A percentile compares a stretch with the other conserved stretches of the same genome.
These are phyloP conservation scores for Salvia miltiorrhiza DNA, from an alignment of 257 asterid genomes.

Conservation along the genomic window DNA sequence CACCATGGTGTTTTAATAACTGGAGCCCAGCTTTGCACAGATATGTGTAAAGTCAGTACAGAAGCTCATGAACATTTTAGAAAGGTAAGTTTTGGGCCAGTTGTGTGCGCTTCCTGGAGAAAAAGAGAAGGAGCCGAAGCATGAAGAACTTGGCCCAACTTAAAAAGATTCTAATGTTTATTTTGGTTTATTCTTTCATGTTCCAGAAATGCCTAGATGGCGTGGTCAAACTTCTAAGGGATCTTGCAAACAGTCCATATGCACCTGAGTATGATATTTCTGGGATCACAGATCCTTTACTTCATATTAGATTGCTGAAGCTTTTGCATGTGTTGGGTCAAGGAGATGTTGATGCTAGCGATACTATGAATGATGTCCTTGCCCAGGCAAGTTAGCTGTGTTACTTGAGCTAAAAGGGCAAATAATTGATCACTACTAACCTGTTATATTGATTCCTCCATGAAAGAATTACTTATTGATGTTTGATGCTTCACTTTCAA, in stretches of 20 bases:
- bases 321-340: slow-evolving; percentile 83
- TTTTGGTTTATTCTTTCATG: slow-evolving; percentile 16
- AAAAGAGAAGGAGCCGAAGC: slow-evolving; percentile 13
- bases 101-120: slow-evolving; percentile 5
- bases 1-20: slow-evolving; percentile 96
- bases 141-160: slow-evolving; percentile 12
- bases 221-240: slow-evolving; percentile 76
- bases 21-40: slow-evolving; percentile 85
- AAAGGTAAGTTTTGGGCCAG: slow-evolving; percentile 47
- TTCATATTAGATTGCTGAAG: slow-evolving; percentile 81
- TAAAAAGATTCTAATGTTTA: not conserved
- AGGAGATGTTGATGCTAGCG: slow-evolving; percentile 95
- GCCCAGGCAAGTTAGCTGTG: slow-evolving; percentile 68
- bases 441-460: not conserved
- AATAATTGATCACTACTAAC: not conserved
- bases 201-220: slow-evolving; percentile 89
- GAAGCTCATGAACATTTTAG: slow-evolving; percentile 90
- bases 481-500: slow-evolving; percentile 5
- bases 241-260: slow-evolving; percentile 87
- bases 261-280: slow-evolving; percentile 94
- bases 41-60: slow-evolving; percentile 75
- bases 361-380: slow-evolving; percentile 90
- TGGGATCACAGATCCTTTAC: slow-evolving; percentile 95
- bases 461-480: not conserved
- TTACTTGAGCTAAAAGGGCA: slow-evolving; percentile 2